These are phyloP conservation scores for Eruca vesicaria DNA, from an alignment of 441 rosid species.

Conservation along the genomic window DNA sequence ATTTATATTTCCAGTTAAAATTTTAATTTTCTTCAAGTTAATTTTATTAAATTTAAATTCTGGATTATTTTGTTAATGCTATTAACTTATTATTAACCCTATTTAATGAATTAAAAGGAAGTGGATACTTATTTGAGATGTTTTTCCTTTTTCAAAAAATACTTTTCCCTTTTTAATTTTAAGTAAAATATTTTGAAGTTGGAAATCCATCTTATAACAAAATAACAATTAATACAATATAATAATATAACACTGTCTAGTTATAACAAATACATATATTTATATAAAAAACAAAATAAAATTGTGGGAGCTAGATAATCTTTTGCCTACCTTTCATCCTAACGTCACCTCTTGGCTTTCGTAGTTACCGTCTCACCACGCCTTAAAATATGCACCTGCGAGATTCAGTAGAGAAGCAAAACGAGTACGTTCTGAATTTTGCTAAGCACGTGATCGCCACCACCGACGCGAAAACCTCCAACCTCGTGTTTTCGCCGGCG, in stretches of 20 bases:
- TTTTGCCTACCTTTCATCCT: too few species aligned
- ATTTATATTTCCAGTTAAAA: too few species aligned
- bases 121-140: background rate
- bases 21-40: too few species aligned
- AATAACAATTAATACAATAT: too few species aligned
- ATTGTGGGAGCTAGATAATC: background rate
- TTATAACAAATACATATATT: too few species aligned
- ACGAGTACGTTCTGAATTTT: slow-evolving; percentile 44
- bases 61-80: too few species aligned
- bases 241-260: too few species aligned
- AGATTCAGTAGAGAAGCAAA: slow-evolving; percentile 42
- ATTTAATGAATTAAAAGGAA: background rate
- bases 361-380: background rate
- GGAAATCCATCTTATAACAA: too few species aligned
- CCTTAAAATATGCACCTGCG: background rate
- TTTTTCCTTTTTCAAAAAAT: background rate
- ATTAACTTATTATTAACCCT: background rate
- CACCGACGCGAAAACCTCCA: slow-evolving; percentile 35
- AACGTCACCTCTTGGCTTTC: background rate
- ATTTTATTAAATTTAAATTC: too few species aligned
- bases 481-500: slow-evolving; percentile 69
- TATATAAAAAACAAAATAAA: too few species aligned
- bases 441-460: slow-evolving; percentile 40
- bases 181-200: background rate
- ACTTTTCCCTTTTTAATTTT: background rate